These are phyloP conservation scores for Sporothrix euskadiensis DNA, from an alignment of 2,329 filamentous ascomycete species.

Conservation along the genomic window DNA sequence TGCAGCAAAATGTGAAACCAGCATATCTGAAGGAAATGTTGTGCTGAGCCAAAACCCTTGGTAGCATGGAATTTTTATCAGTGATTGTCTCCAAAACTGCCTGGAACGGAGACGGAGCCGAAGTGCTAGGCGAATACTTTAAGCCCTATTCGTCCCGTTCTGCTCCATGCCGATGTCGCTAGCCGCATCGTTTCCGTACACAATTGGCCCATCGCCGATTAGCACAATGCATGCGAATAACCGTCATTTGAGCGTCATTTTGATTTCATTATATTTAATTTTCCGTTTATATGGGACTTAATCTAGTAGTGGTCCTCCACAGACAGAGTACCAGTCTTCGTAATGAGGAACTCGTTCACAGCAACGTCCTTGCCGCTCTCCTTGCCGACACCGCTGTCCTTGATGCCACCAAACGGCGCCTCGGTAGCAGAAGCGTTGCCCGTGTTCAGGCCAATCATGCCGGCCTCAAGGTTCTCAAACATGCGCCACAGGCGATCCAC, in stretches of 20 bases:
- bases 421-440: constrained; percentile 47
- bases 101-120: too few relatives aligned
- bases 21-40: not conserved
- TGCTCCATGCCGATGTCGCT: too few relatives aligned
- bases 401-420: constrained; percentile 51
- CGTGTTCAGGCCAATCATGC: constrained; percentile 47
- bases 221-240: not conserved
- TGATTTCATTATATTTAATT: not conserved
- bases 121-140: too few relatives aligned
- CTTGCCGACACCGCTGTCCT: constrained; percentile 50
- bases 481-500: constrained; percentile 58
- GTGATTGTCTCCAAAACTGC: too few relatives aligned
- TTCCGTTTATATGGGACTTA: not conserved
- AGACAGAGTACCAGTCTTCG: constrained; percentile 49
- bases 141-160: too few relatives aligned
- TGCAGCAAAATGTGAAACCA: not conserved
- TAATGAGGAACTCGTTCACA: constrained; percentile 49
- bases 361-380: constrained; percentile 52
- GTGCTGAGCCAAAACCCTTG: too few relatives aligned
- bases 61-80: too few relatives aligned
- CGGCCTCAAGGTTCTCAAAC: constrained; percentile 61
- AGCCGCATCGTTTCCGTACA: too few relatives aligned
- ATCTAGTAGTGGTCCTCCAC: constrained; percentile 43
- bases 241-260: not conserved
- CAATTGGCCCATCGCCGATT: too few relatives aligned